A percentile compares a stretch with the other conserved stretches of the same genome.
phyloP scores from a whole-genome alignment of 2,329 filamentous ascomycete species.

The Epichloe scottii region DNA sequence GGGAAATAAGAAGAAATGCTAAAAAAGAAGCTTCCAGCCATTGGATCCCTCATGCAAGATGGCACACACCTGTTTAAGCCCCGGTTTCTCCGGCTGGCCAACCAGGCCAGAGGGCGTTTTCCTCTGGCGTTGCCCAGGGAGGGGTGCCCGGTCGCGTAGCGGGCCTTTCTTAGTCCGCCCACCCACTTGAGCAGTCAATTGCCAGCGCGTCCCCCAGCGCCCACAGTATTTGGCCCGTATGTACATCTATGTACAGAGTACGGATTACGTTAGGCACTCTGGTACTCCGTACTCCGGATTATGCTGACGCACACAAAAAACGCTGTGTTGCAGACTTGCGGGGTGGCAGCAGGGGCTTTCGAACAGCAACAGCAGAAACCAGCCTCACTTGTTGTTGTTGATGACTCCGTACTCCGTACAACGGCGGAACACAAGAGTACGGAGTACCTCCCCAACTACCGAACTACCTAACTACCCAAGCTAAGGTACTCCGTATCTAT shows the following conservation, averaged over 20 bases:
- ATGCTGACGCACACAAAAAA: neutral
- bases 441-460: neutral
- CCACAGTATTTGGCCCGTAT: too few species aligned
- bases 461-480: too few species aligned
- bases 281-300: too few species aligned
- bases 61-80: constrained; percentile 2
- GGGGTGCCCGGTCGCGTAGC: neutral
- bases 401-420: neutral
- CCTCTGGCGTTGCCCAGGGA: neutral
- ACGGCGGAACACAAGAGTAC: neutral
- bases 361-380: neutral
- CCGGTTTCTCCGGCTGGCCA: constrained; percentile 1
- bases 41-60: constrained; percentile 4
- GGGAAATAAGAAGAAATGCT: neutral
- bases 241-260: too few species aligned
- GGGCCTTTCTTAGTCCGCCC: neutral
- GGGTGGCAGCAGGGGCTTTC: neutral
- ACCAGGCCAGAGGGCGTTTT: neutral
- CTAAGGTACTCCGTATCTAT: too few species aligned
- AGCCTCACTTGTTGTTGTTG: neutral
- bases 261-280: too few species aligned
- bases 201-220: neutral
- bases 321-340: neutral
- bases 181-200: neutral
- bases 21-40: neutral